phyloP scores from a whole-genome alignment of 2,329 filamentous ascomycete genomes.

The Verticillium zaregamsianum region DNA sequence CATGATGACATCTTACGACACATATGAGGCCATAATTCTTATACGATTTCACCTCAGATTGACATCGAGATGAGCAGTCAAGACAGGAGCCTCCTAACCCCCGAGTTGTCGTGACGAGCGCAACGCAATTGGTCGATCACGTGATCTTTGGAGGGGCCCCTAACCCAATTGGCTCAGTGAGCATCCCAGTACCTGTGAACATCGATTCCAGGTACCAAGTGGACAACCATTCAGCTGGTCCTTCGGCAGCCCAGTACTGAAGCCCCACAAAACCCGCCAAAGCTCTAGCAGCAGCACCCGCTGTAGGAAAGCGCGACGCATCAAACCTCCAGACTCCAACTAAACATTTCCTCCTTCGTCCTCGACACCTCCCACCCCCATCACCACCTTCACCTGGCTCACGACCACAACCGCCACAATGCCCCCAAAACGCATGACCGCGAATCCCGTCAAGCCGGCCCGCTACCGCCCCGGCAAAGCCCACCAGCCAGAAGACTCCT shows the following conservation, averaged over 20 bases:
- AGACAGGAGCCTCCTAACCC: too few relatives aligned
- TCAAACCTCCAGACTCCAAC: background rate
- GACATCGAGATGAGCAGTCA: too few relatives aligned
- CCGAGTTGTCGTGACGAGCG: too few relatives aligned
- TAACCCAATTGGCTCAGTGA: too few relatives aligned
- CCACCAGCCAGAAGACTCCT: conserved; percentile 44
- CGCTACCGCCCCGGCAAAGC: conserved; percentile 86
- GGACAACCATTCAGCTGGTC: background rate
- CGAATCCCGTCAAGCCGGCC: conserved; percentile 75
- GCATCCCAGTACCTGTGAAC: too few relatives aligned
- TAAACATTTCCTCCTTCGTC: background rate
- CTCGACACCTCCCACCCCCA: background rate
- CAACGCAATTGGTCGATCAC: too few relatives aligned
- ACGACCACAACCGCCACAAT: conserved; percentile 26
- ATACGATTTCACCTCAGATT: too few relatives aligned
- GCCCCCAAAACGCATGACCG: conserved; percentile 86
- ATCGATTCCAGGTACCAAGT: too few relatives aligned
- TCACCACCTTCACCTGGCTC: background rate
- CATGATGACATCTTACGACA: too few relatives aligned
- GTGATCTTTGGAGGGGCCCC: too few relatives aligned
- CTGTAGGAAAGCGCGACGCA: background rate
- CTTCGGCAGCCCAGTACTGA: too few relatives aligned
- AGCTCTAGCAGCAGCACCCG: background rate
- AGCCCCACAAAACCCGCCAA: background rate
- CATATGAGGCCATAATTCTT: too few relatives aligned